These are phyloP conservation scores for Poterioochromonas sp. DNA, from an alignment of 352 stramenopile species.

Conservation along the genomic window DNA sequence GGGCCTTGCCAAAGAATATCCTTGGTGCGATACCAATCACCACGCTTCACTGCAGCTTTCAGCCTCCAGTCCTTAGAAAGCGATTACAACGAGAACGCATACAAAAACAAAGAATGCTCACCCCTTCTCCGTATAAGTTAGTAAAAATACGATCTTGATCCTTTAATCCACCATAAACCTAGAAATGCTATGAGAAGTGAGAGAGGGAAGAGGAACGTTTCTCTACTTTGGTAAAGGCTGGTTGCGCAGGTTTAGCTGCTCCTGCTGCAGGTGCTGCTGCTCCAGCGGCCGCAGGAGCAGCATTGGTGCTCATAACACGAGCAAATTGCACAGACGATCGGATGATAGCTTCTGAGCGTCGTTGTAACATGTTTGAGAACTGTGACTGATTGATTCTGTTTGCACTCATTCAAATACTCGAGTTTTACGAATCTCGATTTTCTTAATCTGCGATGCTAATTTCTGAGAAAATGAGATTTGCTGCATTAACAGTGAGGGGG, in stretches of 20 bases:
- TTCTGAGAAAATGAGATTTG: slow-evolving; percentile 15
- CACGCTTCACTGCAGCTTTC: slow-evolving; percentile 73
- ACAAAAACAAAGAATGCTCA: slow-evolving; percentile 54
- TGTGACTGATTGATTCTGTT: slow-evolving; percentile 14
- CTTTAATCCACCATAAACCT: slow-evolving; percentile 80
- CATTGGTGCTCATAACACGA: slow-evolving; percentile 11
- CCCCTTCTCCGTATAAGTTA: slow-evolving; percentile 92
- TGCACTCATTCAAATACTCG: slow-evolving; percentile 13
- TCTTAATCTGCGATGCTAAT: slow-evolving; percentile 14
- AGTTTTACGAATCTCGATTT: slow-evolving; percentile 15
- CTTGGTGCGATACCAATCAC: slow-evolving; percentile 92
- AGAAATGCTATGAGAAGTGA: slow-evolving; percentile 16
- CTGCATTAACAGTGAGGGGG: slow-evolving; percentile 12
- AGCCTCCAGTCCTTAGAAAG: slow-evolving; percentile 65
- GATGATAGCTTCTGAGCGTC: slow-evolving; percentile 10
- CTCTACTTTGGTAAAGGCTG: slow-evolving; percentile 40
- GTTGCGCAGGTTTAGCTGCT: slow-evolving; percentile 36
- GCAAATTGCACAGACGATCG: slow-evolving; percentile 10
- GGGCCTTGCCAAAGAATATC: slow-evolving; percentile 96
- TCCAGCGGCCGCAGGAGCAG: slow-evolving; percentile 23
- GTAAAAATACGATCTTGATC: slow-evolving; percentile 99
- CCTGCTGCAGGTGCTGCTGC: slow-evolving; percentile 39
- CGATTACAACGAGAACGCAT: slow-evolving; percentile 54
- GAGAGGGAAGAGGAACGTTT: slow-evolving; percentile 10
- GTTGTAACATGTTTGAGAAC: slow-evolving; percentile 14